A percentile compares a stretch with the other conserved stretches of the same genome.
Evolutionary conservation across 2,329 filamentous ascomycete species (phyloP).

Genomic region (Ophiocordyceps camponoti-rufipedis): DNA sequence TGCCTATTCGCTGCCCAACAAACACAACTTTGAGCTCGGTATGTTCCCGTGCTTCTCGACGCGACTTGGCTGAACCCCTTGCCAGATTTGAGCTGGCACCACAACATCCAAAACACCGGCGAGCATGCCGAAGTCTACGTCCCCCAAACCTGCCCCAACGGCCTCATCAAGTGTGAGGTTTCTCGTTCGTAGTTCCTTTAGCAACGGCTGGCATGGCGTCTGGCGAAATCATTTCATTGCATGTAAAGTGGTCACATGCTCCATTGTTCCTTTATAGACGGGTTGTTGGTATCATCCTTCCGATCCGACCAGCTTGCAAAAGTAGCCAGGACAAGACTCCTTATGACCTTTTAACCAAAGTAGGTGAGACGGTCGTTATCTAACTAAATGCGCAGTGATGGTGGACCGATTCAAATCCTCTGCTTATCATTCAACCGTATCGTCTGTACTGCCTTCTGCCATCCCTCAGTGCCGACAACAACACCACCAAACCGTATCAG

Average conservation of each 20-base stretch:
- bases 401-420: conserved; percentile 24
- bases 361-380: neutral
- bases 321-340: neutral
- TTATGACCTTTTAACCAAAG: neutral
- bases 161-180: conserved; percentile 88
- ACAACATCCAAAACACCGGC: conserved; percentile 85
- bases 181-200: conserved; percentile 25
- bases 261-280: neutral
- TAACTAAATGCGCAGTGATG: too few species aligned
- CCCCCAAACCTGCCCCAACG: conserved; percentile 83
- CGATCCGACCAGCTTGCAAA: neutral
- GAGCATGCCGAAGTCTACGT: conserved; percentile 91
- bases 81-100: conserved; percentile 87
- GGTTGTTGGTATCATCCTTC: neutral
- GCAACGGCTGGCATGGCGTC: neutral
- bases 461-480: conserved; percentile 32
- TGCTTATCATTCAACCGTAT: conserved; percentile 29
- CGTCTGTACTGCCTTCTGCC: conserved; percentile 30
- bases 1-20: conserved; percentile 81
- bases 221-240: neutral
- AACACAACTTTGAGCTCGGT: conserved; percentile 97
- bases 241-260: neutral
- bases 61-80: neutral
- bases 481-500: conserved; percentile 53
- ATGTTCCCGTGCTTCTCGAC: conserved; percentile 17